Percentiles rank a stretch among this genome's conserved stretches.
phyloP scores from a whole-genome alignment of 768 basidiomycete genomes.

The Lactifluus pinguis region DNA sequence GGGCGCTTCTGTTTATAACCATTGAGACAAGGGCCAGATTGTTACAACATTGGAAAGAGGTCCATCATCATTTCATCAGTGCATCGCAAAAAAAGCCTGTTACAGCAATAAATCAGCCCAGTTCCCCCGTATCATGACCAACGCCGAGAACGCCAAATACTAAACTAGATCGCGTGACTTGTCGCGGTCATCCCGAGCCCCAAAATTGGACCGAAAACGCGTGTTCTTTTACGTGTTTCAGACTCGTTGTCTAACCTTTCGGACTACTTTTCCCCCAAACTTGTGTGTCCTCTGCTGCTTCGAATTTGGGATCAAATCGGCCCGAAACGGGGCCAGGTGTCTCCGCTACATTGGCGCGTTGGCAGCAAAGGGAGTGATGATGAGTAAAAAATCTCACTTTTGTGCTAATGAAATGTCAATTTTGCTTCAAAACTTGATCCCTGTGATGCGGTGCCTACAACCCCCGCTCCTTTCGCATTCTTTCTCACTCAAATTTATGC shows the following conservation, averaged over 20 bases:
- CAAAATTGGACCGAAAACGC: neutral
- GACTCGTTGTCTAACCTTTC: neutral
- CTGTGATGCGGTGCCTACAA: neutral
- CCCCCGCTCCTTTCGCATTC: too few relatives aligned
- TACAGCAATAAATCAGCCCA: too few relatives aligned
- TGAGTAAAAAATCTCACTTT: too few relatives aligned
- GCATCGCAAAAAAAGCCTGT: too few relatives aligned
- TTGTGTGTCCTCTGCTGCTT: neutral
- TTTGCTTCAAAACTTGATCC: neutral
- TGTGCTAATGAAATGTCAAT: too few relatives aligned
- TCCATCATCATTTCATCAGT: too few relatives aligned
- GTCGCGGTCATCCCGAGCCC: neutral
- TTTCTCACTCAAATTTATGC: too few relatives aligned
- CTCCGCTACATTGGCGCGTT: neutral
- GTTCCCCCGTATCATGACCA: too few relatives aligned
- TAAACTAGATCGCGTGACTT: too few relatives aligned
- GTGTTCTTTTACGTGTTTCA: slow-evolving; percentile 8
- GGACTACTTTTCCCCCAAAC: neutral
- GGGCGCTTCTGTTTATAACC: neutral
- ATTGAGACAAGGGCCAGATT: too few relatives aligned
- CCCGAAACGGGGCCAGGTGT: neutral
- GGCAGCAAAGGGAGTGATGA: too few relatives aligned
- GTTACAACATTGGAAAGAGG: neutral
- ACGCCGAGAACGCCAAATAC: too few relatives aligned
- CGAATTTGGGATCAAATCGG: neutral